Percentiles rank a stretch among this genome's conserved stretches.
Evolutionary conservation across 139 green algal species (phyloP).

Genomic region (Chlorella sp.): DNA sequence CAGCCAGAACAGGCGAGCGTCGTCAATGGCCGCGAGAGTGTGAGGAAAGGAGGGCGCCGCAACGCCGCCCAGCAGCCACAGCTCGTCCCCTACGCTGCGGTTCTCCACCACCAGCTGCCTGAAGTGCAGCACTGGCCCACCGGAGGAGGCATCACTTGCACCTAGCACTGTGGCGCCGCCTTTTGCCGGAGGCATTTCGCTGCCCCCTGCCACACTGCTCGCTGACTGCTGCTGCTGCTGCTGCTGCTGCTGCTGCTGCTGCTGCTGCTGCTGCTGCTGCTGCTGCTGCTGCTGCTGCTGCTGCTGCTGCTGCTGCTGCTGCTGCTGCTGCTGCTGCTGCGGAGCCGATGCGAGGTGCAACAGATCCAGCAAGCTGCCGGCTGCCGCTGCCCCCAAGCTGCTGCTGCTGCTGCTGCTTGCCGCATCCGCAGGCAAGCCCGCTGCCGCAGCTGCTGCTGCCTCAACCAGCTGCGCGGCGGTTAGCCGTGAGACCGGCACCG

Average conservation of each 20-base stretch:
- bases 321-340: background rate
- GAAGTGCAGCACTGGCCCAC: background rate
- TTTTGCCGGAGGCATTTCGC: too few species aligned
- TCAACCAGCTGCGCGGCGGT: background rate
- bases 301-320: background rate
- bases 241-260: too few species aligned
- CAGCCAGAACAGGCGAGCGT: conserved; percentile 26
- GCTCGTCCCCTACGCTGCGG: background rate
- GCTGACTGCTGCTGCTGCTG: background rate
- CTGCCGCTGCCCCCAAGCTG: background rate
- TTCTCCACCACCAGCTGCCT: conserved; percentile 16
- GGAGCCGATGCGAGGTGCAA: background rate
- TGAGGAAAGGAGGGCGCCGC: conserved; percentile 17
- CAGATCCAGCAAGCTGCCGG: background rate
- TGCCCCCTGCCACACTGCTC: too few species aligned
- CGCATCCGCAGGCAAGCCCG: background rate
- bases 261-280: background rate
- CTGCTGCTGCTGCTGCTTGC: background rate
- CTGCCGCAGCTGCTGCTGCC: background rate
- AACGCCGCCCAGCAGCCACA: conserved; percentile 37
- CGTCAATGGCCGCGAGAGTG: conserved; percentile 29
- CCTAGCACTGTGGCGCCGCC: too few species aligned
- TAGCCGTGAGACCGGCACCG: background rate
- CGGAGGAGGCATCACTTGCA: background rate
- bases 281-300: background rate